Base-by-base conservation (phyloP, 2,329 filamentous ascomycete species). In the Sphaerulina populicola region DNA sequence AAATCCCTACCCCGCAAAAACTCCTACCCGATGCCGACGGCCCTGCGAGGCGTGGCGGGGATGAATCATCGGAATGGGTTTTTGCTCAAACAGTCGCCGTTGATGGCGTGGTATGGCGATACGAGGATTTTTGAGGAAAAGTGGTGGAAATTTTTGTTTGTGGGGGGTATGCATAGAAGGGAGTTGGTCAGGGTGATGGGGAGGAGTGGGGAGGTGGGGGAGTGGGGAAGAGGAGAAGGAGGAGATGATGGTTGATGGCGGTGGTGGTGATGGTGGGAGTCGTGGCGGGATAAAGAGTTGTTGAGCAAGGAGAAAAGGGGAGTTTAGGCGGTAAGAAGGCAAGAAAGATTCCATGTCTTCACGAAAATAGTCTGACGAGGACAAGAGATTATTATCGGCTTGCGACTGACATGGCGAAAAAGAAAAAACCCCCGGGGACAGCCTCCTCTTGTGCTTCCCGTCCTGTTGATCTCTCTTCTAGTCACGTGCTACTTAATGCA, bases 101-200 rank as follows among this genome's bases (percentile, higher is more conserved):
- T 44, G 10, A 35, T 33, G 43, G 38, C 27, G 33, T 54, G 47
- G 47, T 54, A 51, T 30, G 52, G 52, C 2, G 52, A 54, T 44
- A 50, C 47, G 37, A 38, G 52, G 29, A 27, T 54, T 18, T 54
- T 54, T n/a, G 38, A 9, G 5, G 47, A 43, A 43, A 45, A 43
- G 31, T 50, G 47, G 43, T 54, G 52, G 52, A 51, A 30, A 21
- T 50, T 36, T 43, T 36, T 54, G n/a, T 41, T 27, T 41, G 39
- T 41, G 39, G 39, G 39, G 2, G 39, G 46, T n/a, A 45, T 11
- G 7, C 23, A 33, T 6, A 41, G 51, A 8, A 45, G 40, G 9
- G 39, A 40, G 33, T 14, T 41, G 39, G 39, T 23, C 3, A 21
- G 23, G 38, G 33, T 43, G 38, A 21, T 50, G 39, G 47, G 41